A percentile compares a stretch with the other conserved stretches of the same genome.
phyloP scores from a whole-genome alignment of 106 monocot genomes.

The Iris macrosiphon region DNA sequence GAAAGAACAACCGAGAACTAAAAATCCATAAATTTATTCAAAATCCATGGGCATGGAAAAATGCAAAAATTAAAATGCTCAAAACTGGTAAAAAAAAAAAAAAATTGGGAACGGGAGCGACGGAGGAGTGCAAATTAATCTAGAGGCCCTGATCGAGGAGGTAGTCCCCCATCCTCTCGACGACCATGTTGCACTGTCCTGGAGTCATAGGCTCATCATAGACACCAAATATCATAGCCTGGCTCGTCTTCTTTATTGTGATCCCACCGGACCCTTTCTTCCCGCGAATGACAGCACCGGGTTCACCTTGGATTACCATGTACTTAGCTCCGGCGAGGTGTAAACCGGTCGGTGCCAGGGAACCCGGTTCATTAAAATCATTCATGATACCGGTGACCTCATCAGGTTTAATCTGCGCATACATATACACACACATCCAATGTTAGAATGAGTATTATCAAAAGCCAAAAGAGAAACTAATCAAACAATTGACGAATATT shows the following conservation, averaged over 20 bases:
- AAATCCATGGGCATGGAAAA: conserved; percentile 4
- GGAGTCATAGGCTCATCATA: conserved; percentile 68
- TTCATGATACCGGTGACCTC: conserved; percentile 45
- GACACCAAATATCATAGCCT: conserved; percentile 53
- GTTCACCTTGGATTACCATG: conserved; percentile 64
- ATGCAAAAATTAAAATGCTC: conserved; percentile 12
- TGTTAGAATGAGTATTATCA: too few relatives aligned
- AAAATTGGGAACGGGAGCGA: too few relatives aligned
- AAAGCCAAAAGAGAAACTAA: too few relatives aligned
- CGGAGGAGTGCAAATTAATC: background rate
- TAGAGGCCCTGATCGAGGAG: conserved; percentile 52
- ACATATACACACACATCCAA: too few relatives aligned
- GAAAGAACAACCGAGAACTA: too few relatives aligned
- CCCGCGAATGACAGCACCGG: conserved; percentile 59
- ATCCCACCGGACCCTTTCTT: conserved; percentile 61
- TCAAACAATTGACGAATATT: too few relatives aligned
- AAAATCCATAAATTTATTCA: too few relatives aligned
- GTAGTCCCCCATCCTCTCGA: conserved; percentile 72
- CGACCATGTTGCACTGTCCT: conserved; percentile 68
- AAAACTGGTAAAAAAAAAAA: conserved; percentile 5
- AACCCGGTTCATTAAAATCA: conserved; percentile 55
- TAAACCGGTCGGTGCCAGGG: conserved; percentile 51
- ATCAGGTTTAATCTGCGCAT: conserved; percentile 44
- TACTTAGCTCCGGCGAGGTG: conserved; percentile 36
- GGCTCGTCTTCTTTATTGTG: conserved; percentile 54